Percentiles rank a stretch among this genome's conserved stretches.
These are phyloP conservation scores for Inonotus hispidus DNA, from an alignment of 1,284 basidiomycete genomes.

Conservation along the genomic window DNA sequence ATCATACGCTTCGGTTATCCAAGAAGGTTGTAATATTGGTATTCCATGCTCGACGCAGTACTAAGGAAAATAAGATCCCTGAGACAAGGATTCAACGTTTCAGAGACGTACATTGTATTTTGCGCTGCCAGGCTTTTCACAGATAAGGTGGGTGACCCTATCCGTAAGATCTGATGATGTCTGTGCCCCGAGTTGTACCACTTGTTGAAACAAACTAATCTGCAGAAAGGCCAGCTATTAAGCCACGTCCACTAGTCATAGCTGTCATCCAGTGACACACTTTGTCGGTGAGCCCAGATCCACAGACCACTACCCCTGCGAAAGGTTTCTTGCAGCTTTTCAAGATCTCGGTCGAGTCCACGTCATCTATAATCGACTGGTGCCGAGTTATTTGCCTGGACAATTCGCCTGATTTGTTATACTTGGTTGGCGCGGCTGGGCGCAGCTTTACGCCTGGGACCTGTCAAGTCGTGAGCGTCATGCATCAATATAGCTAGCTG, in stretches of 20 bases:
- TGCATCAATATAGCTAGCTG: not conserved
- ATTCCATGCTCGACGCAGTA: slow-evolving; percentile 71
- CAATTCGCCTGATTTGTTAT: slow-evolving; percentile 25
- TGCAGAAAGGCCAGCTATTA: slow-evolving; percentile 24
- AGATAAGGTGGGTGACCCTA: slow-evolving; percentile 75
- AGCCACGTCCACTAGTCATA: slow-evolving; percentile 7
- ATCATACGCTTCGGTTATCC: slow-evolving; percentile 63
- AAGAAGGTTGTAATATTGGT: slow-evolving; percentile 66
- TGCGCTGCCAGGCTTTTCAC: slow-evolving; percentile 60
- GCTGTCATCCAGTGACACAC: slow-evolving; percentile 22
- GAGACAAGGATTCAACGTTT: slow-evolving; percentile 1
- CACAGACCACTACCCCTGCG: slow-evolving; percentile 12
- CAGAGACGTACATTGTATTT: slow-evolving; percentile 60
- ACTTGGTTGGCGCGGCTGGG: slow-evolving; percentile 41
- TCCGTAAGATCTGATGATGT: slow-evolving; percentile 67
- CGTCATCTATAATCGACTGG: slow-evolving; percentile 21
- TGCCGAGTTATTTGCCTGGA: slow-evolving; percentile 28
- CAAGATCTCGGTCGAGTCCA: slow-evolving; percentile 21
- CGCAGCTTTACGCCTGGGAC: slow-evolving; percentile 74
- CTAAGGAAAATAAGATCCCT: slow-evolving; percentile 30
- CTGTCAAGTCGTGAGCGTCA: slow-evolving; percentile 24
- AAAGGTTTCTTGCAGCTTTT: slow-evolving; percentile 16
- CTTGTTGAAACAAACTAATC: slow-evolving; percentile 66
- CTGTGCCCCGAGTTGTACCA: slow-evolving; percentile 68
- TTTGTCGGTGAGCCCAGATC: slow-evolving; percentile 20